A percentile compares a stretch with the other conserved stretches of the same genome.
Evolutionary conservation across 768 basidiomycete species (phyloP).

Genomic region (Hydnum rufescens): DNA sequence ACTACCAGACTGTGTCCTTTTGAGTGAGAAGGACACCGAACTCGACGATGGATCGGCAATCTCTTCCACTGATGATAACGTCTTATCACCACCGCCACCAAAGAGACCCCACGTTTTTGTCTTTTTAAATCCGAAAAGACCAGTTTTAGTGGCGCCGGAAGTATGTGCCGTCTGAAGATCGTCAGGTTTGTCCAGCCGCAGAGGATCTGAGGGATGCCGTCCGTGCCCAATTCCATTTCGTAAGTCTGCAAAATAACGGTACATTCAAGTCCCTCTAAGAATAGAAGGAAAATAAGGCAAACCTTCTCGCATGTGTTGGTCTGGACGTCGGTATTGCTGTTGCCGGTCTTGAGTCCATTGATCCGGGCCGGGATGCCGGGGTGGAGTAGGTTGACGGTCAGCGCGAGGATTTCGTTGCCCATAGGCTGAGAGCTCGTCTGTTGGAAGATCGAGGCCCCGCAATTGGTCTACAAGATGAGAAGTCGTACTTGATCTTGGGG

Average conservation of each 20-base stretch:
- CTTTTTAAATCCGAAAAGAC: background rate
- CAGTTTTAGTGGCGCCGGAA: too few species aligned
- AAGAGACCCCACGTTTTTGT: background rate
- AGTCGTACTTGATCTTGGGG: background rate
- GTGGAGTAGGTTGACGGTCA: conserved; percentile 24
- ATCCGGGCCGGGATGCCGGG: conserved; percentile 7
- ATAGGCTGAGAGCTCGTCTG: background rate
- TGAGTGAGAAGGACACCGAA: conserved; percentile 44
- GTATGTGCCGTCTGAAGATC: too few species aligned
- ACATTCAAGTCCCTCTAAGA: too few species aligned
- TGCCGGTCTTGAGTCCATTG: background rate
- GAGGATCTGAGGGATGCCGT: too few species aligned
- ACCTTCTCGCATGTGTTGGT: background rate
- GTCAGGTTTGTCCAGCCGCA: too few species aligned
- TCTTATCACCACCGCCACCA: background rate
- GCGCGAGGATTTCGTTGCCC: background rate
- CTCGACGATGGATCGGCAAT: conserved; percentile 28
- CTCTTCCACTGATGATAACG: conserved; percentile 53
- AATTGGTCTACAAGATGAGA: background rate
- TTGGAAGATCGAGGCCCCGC: background rate
- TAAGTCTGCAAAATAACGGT: too few species aligned
- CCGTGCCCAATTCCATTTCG: too few species aligned
- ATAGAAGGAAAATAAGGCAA: background rate
- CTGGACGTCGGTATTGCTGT: background rate
- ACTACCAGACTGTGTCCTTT: conserved; percentile 60